Percentiles rank a stretch among this genome's conserved stretches.
Conservation (phyloP, 805 yeast genomes). For the Hanseniaspora clermontiae region DNA sequence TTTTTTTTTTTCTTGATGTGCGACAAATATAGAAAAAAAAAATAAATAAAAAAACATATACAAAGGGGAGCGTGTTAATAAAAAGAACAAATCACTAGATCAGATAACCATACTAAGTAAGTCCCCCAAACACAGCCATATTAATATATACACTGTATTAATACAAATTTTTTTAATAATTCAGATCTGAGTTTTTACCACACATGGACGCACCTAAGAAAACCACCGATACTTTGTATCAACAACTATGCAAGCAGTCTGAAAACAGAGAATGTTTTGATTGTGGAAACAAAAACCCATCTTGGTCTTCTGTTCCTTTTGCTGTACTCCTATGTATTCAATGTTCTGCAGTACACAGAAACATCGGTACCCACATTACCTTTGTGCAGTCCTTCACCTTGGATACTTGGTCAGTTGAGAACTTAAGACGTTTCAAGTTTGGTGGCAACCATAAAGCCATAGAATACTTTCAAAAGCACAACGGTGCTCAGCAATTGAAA, state of each 20-base stretch:
- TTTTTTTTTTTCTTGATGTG: neutral
- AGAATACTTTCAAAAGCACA: slow-evolving; percentile 71
- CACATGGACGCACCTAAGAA: slow-evolving; percentile 35
- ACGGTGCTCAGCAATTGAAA: slow-evolving; percentile 59
- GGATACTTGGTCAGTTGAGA: slow-evolving; percentile 89
- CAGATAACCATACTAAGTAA: too few relatives aligned
- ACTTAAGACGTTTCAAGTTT: slow-evolving; percentile 78
- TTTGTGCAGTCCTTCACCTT: slow-evolving; percentile 85
- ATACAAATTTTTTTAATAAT: too few relatives aligned
- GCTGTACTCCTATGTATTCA: slow-evolving; percentile 87
- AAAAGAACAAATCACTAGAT: neutral
- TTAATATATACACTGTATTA: too few relatives aligned
- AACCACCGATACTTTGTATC: slow-evolving; percentile 54
- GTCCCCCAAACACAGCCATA: neutral
- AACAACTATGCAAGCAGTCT: slow-evolving; percentile 35
- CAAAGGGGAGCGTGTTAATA: neutral
- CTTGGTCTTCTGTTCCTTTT: slow-evolving; percentile 97
- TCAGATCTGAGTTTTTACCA: neutral
- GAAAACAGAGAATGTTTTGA: slow-evolving; percentile 86
- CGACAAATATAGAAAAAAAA: neutral
- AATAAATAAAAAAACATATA: neutral
- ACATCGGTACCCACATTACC: slow-evolving; percentile 88
- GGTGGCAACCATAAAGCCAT: slow-evolving; percentile 87
- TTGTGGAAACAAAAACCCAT: slow-evolving; percentile 85
- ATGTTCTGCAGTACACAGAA: slow-evolving; percentile 91